phyloP scores from a whole-genome alignment of 352 stramenopile species.

The Pythium aquatile region DNA sequence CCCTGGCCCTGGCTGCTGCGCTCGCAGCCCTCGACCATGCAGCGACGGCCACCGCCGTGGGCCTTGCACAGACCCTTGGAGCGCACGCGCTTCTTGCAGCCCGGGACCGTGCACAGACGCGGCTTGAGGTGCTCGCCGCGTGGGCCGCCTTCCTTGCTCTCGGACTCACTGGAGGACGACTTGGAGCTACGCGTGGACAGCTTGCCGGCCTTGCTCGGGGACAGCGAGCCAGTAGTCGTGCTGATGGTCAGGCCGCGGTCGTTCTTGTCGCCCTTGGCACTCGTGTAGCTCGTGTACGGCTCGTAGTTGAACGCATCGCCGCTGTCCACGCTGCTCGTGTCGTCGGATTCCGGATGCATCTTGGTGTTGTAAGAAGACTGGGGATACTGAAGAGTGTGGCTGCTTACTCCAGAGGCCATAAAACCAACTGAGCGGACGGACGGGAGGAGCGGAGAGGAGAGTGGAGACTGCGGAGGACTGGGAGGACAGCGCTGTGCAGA shows the following conservation, averaged over 20 bases:
- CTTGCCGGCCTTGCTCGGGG: slow-evolving; percentile 8
- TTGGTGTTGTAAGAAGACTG: slow-evolving; percentile 16
- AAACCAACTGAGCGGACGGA: slow-evolving; percentile 45
- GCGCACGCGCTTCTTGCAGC: slow-evolving; percentile 82
- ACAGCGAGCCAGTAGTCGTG: slow-evolving; percentile 4
- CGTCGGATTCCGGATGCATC: slow-evolving; percentile 27
- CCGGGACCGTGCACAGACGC: slow-evolving; percentile 76
- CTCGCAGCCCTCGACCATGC: slow-evolving; percentile 81
- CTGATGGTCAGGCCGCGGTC: slow-evolving; percentile 6
- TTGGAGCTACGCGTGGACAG: background rate
- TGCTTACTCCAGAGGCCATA: slow-evolving; percentile 52
- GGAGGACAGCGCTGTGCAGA: slow-evolving; percentile 18
- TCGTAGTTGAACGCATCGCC: slow-evolving; percentile 28
- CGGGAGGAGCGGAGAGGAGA: slow-evolving; percentile 33
- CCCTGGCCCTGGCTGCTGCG: slow-evolving; percentile 80
- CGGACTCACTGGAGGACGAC: slow-evolving; percentile 13
- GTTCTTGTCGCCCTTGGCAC: slow-evolving; percentile 8
- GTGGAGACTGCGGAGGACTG: background rate
- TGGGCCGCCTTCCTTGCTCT: slow-evolving; percentile 13
- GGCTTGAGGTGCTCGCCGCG: slow-evolving; percentile 74
- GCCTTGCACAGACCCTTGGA: slow-evolving; percentile 86
- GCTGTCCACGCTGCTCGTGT: slow-evolving; percentile 15
- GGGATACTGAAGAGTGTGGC: slow-evolving; percentile 26
- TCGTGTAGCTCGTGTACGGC: slow-evolving; percentile 24
- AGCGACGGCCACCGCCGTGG: slow-evolving; percentile 73